A percentile compares a stretch with the other conserved stretches of the same genome.
Conservation (phyloP, 2,329 filamentous ascomycete genomes). For the Microdochium trichocladiopsis region DNA sequence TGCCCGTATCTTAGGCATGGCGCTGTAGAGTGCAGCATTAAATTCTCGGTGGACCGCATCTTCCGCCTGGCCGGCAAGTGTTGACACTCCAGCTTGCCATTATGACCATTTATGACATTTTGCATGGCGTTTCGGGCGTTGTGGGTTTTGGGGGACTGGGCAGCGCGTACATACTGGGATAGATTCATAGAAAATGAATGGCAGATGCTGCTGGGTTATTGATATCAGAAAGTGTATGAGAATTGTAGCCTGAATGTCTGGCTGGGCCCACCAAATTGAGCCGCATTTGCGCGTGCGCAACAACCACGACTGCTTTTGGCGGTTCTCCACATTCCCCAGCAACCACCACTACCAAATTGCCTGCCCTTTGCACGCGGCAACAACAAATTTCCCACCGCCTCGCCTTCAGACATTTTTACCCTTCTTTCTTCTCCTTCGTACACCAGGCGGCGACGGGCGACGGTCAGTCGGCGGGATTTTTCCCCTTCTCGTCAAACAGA, state of each 20-base stretch:
- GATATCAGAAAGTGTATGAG: neutral
- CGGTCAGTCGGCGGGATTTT: no score
- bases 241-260: neutral
- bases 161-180: neutral
- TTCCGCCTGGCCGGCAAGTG: no score
- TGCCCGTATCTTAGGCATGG: conserved; percentile 18
- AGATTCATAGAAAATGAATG: neutral
- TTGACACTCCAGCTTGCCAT: neutral
- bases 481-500: no score
- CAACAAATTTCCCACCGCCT: neutral
- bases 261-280: neutral
- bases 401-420: neutral
- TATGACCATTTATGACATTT: neutral
- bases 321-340: neutral
- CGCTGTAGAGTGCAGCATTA: neutral
- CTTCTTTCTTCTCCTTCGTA: no score
- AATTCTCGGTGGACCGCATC: no score
- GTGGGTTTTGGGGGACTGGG: neutral
- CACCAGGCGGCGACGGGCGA: no score
- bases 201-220: no score
- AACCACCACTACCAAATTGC: neutral
- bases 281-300: neutral
- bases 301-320: neutral
- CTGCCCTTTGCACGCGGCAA: neutral
- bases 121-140: neutral